A percentile compares a stretch with the other conserved stretches of the same genome.
Evolutionary conservation across 2,329 filamentous ascomycete species (phyloP).

Genomic region (Colletotrichum sp.): DNA sequence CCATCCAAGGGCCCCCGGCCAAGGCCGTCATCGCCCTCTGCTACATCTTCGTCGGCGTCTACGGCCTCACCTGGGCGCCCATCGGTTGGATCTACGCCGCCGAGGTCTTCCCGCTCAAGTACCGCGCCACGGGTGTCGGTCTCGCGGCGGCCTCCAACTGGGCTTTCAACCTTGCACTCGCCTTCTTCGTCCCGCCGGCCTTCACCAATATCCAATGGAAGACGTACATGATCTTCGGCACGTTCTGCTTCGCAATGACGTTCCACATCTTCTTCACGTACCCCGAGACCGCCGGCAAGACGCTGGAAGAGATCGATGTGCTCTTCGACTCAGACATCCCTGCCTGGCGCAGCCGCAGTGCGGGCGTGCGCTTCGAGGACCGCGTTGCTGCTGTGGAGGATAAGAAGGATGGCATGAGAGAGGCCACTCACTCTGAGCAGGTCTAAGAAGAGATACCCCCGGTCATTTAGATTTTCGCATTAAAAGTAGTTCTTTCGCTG

Average conservation of each 20-base stretch:
- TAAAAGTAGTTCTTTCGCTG: not conserved
- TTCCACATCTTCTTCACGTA: constrained; percentile 29
- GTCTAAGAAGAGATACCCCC: not conserved
- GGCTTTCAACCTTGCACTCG: constrained; percentile 56
- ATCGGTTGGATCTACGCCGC: constrained; percentile 36
- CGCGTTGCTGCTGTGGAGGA: not conserved
- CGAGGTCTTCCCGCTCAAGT: constrained; percentile 47
- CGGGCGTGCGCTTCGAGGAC: constrained; percentile 1
- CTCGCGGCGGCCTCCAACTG: constrained; percentile 57
- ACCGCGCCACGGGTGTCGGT: constrained; percentile 59
- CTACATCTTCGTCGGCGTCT: constrained; percentile 42
- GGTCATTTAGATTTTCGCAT: not conserved
- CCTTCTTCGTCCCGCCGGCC: constrained; percentile 49
- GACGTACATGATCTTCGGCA: constrained; percentile 26
- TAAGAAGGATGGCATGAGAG: not conserved
- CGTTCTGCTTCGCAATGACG: constrained; percentile 22
- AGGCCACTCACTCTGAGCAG: not conserved
- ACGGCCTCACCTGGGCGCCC: constrained; percentile 37
- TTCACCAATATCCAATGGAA: constrained; percentile 27
- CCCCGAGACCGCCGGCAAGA: constrained; percentile 31
- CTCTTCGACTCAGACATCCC: constrained; percentile 20
- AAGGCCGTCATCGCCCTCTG: constrained; percentile 56
- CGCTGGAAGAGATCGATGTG: constrained; percentile 25
- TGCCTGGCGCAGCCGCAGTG: constrained; percentile 7
- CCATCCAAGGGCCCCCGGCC: constrained; percentile 46